A percentile compares a stretch with the other conserved stretches of the same genome.
Evolutionary conservation across 768 basidiomycete genomes (phyloP).

Genomic region (Lyophyllum shimeji): DNA sequence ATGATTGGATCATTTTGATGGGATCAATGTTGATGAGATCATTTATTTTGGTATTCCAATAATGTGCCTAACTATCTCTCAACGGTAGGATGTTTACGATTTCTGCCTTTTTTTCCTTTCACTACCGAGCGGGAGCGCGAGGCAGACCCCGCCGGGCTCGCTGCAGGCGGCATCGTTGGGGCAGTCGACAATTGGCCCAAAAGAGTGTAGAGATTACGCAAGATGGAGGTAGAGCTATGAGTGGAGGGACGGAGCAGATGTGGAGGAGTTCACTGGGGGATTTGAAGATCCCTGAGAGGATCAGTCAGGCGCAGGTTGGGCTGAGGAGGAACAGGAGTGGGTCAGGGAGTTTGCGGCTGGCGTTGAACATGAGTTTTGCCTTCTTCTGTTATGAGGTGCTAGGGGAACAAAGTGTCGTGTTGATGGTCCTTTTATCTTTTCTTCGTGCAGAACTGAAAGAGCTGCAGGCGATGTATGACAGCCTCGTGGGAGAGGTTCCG

Average conservation of each 20-base stretch:
- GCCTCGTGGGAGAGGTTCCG: conserved; percentile 55
- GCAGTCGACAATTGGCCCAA: conserved; percentile 29
- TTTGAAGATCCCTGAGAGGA: conserved; percentile 69
- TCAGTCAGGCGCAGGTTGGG: conserved; percentile 80
- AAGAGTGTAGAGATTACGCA: background rate
- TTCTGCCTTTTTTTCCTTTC: no score
- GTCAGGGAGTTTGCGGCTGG: conserved; percentile 84
- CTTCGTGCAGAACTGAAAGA: conserved; percentile 64
- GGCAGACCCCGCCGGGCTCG: conserved; percentile 21
- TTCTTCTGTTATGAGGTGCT: background rate
- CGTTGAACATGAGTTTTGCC: conserved; percentile 68
- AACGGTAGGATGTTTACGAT: no score
- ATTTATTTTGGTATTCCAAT: no score
- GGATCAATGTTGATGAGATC: no score
- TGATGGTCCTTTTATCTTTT: conserved; percentile 15
- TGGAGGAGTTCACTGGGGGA: conserved; percentile 70
- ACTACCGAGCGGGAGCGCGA: background rate
- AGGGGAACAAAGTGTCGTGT: background rate
- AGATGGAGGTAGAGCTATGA: conserved; percentile 10
- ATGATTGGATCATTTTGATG: no score
- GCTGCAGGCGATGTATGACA: conserved; percentile 56
- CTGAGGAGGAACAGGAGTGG: conserved; percentile 72
- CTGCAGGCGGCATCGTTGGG: conserved; percentile 37
- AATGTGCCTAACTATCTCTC: no score
- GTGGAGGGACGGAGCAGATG: conserved; percentile 27